Conservation (phyloP, 2,329 filamentous ascomycete species). For the Bisporella sp. region DNA sequence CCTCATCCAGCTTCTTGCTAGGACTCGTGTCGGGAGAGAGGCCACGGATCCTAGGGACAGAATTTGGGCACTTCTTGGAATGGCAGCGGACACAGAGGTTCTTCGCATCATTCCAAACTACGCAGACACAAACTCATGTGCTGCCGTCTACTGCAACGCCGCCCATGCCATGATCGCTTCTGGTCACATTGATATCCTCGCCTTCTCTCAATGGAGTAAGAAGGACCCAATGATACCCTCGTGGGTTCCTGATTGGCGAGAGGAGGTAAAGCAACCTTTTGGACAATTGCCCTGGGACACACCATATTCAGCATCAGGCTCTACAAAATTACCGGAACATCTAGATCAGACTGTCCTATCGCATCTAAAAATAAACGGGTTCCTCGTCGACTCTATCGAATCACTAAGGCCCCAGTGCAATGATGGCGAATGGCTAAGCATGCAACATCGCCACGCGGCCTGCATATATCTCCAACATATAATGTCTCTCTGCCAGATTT, state of each 20-base stretch:
- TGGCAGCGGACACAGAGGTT: conserved; percentile 22
- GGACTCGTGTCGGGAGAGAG: conserved; percentile 22
- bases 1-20: conserved; percentile 11
- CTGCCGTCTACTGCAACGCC: conserved; percentile 23
- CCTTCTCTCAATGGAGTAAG: not conserved
- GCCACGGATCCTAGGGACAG: conserved; percentile 29
- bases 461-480: too few species aligned
- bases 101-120: conserved; percentile 27
- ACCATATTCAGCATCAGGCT: too few species aligned
- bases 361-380: too few species aligned
- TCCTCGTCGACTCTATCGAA: too few species aligned
- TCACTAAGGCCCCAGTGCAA: too few species aligned
- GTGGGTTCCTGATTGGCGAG: conserved; percentile 31
- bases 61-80: conserved; percentile 29
- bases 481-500: too few species aligned
- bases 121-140: conserved; percentile 21
- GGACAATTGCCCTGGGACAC: too few species aligned
- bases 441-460: too few species aligned
- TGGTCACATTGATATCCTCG: conserved; percentile 17
- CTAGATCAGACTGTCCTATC: too few species aligned
- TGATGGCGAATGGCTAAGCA: too few species aligned
- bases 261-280: too few species aligned
- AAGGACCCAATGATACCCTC: conserved; percentile 21
- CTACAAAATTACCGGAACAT: too few species aligned
- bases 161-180: conserved; percentile 31